Percentiles rank a stretch among this genome's conserved stretches.
These are phyloP conservation scores for Daldinia vernicosa DNA, from an alignment of 495 filamentous ascomycete genomes.

Conservation along the genomic window DNA sequence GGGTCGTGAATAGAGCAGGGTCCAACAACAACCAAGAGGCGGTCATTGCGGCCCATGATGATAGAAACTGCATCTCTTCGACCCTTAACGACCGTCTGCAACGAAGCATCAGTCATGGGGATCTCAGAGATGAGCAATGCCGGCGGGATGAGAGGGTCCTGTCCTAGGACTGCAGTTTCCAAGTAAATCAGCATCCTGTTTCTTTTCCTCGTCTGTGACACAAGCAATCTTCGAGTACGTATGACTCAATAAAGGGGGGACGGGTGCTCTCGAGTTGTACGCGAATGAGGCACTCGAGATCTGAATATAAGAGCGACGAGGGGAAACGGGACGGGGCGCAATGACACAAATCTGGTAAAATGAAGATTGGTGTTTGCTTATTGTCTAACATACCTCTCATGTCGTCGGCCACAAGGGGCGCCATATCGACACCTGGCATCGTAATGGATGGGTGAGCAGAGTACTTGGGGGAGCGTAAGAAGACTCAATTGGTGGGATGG, in stretches of 20 bases:
- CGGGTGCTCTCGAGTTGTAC: slow-evolving; percentile 22
- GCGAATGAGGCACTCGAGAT: slow-evolving; percentile 15
- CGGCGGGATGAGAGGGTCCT: slow-evolving; percentile 93
- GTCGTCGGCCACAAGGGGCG: slow-evolving; percentile 58
- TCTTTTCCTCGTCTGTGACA: slow-evolving; percentile 13
- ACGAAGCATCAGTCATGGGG: slow-evolving; percentile 71
- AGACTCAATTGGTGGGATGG: background rate
- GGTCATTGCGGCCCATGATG: slow-evolving; percentile 80
- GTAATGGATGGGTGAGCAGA: slow-evolving; percentile 26
- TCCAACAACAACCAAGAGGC: slow-evolving; percentile 91
- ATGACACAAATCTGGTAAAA: background rate
- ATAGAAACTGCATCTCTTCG: slow-evolving; percentile 83
- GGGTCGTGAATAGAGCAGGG: slow-evolving; percentile 99
- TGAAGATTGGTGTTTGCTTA: slow-evolving; percentile 2
- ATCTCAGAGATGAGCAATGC: slow-evolving; percentile 88
- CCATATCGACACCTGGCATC: slow-evolving; percentile 59
- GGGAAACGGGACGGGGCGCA: slow-evolving; percentile 8
- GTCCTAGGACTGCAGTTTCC: slow-evolving; percentile 76
- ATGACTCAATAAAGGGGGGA: slow-evolving; percentile 10
- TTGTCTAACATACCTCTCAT: slow-evolving; percentile 54
- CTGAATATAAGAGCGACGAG: slow-evolving; percentile 1
- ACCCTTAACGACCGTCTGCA: slow-evolving; percentile 79
- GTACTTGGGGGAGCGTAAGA: background rate
- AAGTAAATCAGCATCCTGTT: slow-evolving; percentile 43
- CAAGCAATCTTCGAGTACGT: background rate